These are phyloP conservation scores for Prunus yedoensis DNA, from an alignment of 331 rosid genomes.

Conservation along the genomic window DNA sequence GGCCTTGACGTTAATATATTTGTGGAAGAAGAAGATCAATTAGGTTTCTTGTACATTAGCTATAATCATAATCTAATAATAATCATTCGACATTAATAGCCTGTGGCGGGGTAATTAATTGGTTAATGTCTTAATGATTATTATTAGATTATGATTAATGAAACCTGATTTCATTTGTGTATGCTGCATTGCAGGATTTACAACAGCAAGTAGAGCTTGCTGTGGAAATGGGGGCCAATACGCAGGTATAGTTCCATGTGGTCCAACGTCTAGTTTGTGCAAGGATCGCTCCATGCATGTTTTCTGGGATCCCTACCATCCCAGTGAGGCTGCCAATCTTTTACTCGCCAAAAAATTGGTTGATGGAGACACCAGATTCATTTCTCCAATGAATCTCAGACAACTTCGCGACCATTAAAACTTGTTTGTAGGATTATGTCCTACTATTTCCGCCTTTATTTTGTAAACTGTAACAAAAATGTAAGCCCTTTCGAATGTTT, in stretches of 20 bases:
- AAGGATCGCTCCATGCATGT: constrained; percentile 66
- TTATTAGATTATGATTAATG: neutral
- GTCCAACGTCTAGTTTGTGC: constrained; percentile 79
- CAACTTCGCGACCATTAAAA: constrained; percentile 62
- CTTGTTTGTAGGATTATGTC: neutral
- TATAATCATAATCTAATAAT: no score
- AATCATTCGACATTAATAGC: neutral
- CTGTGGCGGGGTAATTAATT: neutral
- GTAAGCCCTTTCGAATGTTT: neutral
- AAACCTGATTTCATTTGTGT: neutral
- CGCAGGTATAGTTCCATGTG: constrained; percentile 93
- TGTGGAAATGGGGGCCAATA: constrained; percentile 93
- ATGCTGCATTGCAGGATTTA: constrained; percentile 50
- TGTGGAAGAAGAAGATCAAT: neutral
- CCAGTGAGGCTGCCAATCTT: constrained; percentile 88
- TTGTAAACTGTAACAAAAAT: constrained; percentile 1
- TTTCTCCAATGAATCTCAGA: constrained; percentile 74
- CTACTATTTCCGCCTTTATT: neutral
- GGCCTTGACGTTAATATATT: neutral
- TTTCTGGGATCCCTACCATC: constrained; percentile 98
- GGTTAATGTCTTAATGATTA: neutral
- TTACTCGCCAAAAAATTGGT: constrained; percentile 70
- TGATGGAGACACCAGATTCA: constrained; percentile 65
- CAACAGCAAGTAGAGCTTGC: constrained; percentile 76
- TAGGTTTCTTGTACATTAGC: neutral